Conservation (phyloP, 2,329 filamentous ascomycete genomes). For the Hypomyces rosellus region DNA sequence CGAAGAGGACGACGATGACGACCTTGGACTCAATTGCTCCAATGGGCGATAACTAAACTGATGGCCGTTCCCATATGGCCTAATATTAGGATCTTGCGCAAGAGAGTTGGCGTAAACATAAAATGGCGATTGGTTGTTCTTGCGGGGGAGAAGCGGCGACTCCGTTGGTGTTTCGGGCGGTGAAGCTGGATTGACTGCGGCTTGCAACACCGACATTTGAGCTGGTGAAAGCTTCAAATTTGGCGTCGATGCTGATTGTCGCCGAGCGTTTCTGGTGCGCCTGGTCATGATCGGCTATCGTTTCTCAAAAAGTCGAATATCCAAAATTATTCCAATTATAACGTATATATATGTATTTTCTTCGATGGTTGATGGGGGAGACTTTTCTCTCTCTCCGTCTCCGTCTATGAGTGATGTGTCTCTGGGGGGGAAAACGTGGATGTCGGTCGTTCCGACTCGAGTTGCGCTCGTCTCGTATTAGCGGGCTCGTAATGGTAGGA, state of each 20-base stretch:
- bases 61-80: conserved; percentile 35
- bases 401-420: conserved; percentile 5
- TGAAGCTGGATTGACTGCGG: conserved; percentile 36
- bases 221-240: conserved; percentile 32
- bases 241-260: conserved; percentile 34
- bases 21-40: conserved; percentile 32
- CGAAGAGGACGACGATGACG: conserved; percentile 26
- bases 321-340: background rate
- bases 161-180: conserved; percentile 42
- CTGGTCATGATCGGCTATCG: conserved; percentile 14
- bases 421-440: conserved; percentile 7
- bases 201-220: conserved; percentile 15
- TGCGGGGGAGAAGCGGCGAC: conserved; percentile 29
- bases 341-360: conserved; percentile 6
- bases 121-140: conserved; percentile 28
- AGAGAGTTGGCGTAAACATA: conserved; percentile 25
- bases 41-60: conserved; percentile 36
- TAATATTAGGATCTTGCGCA: conserved; percentile 34
- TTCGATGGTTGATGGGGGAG: conserved; percentile 8
- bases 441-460: conserved; percentile 7
- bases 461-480: conserved; percentile 7
- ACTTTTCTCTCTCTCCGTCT: background rate
- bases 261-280: conserved; percentile 23
- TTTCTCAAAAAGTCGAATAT: background rate
- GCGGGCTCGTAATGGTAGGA: conserved; percentile 1